Evolutionary conservation across 2,329 filamentous ascomycete genomes (phyloP), one percentile per base, ranked within the genome.

Genomic region (Aspergillus brunneoviolaceus): DNA sequence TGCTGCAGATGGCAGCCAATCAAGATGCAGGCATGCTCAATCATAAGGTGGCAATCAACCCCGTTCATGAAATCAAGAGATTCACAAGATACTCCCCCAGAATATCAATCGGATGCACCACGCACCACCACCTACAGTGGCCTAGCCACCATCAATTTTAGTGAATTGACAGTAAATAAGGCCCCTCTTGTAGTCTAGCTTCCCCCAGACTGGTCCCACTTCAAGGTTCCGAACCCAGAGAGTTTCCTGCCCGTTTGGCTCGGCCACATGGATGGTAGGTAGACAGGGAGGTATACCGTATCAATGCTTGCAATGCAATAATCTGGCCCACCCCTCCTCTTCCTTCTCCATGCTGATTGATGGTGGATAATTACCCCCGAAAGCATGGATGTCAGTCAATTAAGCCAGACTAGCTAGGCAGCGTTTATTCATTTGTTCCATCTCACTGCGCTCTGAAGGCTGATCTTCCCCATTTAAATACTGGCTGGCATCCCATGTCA

Each of bases 21-120:
- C 42, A 55, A 16, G 27, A 9, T 19, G 5, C 16, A n/a, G n/a
- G 7, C 27, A 31, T 11, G 9, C 52, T 48, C 31, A 49, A 55
- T 55, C 53, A 55, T 48, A 33, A 31, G 25, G 53, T 55, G 42
- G 53, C 48, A 55, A 45, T 53, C 21, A 31, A 47, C 14, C 7
- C 39, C 39, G 39, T 45, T 45, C 39, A 45, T 45, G 25, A 31
- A 29, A 48, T n/a, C 23, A 25, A 23, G 29, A 35, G 50, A 52
- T 52, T 39, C 16, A 27, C 39, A 14, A 27, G 52, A 35, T 12
- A 12, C 6, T 45, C 7, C 39, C 39, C 39, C 39, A 45, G 39
- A 45, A 45, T 45, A 45, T 45, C 39, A 45, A 19, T 45, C 39
- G 39, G 39, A 45, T 19, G 39, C 39, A n/a, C 16, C 16, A 45